Percentiles rank a stretch among this genome's conserved stretches.
Conservation (phyloP, 1,284 basidiomycete genomes). For the Irpex sp. region DNA sequence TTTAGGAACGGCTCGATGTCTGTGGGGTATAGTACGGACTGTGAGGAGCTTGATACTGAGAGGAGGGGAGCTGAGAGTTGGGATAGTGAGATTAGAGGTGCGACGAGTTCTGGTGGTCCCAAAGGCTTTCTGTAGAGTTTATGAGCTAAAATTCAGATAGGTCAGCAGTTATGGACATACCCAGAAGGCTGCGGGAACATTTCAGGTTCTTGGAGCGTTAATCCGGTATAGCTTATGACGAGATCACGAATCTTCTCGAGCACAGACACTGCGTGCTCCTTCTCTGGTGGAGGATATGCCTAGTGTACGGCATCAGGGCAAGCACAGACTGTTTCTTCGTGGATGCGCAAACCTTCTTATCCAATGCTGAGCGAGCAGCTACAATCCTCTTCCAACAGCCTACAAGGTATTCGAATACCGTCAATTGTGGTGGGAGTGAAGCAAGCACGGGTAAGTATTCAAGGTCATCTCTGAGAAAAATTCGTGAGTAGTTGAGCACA, state of each 20-base stretch:
- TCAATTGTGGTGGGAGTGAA: constrained; percentile 75
- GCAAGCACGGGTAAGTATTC: constrained; percentile 78
- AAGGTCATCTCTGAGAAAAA: constrained; percentile 64
- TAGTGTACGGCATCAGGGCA: constrained; percentile 22
- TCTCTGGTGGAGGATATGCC: constrained; percentile 63
- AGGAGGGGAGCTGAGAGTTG: constrained; percentile 60
- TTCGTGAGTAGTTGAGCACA: constrained; percentile 2
- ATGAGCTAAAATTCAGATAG: constrained; percentile 3
- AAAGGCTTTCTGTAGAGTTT: constrained; percentile 48
- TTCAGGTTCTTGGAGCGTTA: constrained; percentile 86
- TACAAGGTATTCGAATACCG: constrained; percentile 88
- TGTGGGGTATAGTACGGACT: constrained; percentile 38
- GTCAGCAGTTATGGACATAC: constrained; percentile 37
- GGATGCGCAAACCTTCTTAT: constrained; percentile 52
- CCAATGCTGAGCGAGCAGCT: constrained; percentile 46
- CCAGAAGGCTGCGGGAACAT: constrained; percentile 90
- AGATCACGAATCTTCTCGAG: constrained; percentile 78
- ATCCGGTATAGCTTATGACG: constrained; percentile 87
- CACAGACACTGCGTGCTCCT: constrained; percentile 54
- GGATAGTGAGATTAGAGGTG: constrained; percentile 69
- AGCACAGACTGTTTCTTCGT: not conserved
- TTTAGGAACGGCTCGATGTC: constrained; percentile 72
- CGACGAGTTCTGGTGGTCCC: constrained; percentile 77
- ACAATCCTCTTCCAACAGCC: constrained; percentile 89
- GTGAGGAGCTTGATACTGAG: constrained; percentile 40